Percentiles rank a stretch among this genome's conserved stretches.
Evolutionary conservation across 2,329 filamentous ascomycete species (phyloP).

Genomic region (Gnomoniopsis sp.): DNA sequence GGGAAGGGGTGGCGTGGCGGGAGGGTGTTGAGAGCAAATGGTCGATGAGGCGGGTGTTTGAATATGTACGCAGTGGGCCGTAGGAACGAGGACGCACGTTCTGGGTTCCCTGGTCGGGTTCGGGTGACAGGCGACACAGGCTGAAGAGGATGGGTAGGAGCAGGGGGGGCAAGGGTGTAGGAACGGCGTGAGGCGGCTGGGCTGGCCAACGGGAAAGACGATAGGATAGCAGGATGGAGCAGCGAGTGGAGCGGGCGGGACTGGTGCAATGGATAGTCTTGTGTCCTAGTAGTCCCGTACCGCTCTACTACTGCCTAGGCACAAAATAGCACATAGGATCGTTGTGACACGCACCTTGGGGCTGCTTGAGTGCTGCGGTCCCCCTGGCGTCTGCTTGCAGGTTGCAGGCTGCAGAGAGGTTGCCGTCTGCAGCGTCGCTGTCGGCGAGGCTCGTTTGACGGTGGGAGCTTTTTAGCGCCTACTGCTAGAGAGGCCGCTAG

Average conservation of each 20-base stretch:
- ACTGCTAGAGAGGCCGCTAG: no score
- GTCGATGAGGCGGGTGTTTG: slow-evolving; percentile 15
- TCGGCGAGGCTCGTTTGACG: no score
- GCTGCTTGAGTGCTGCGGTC: no score
- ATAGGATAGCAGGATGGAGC: not conserved
- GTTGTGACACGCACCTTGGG: not conserved
- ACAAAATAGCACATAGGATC: not conserved
- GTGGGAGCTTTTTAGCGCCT: no score
- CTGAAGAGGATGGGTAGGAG: slow-evolving; percentile 7
- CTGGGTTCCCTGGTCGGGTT: slow-evolving; percentile 16
- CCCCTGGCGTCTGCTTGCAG: no score
- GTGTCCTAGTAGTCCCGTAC: not conserved
- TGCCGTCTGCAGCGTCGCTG: no score
- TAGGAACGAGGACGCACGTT: slow-evolving; percentile 11
- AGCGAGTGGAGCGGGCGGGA: not conserved
- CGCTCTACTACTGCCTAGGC: not conserved
- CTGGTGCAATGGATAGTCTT: not conserved
- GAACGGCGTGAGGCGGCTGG: slow-evolving; percentile 6
- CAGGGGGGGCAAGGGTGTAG: not conserved
- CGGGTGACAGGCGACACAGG: not conserved
- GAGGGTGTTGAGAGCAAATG: slow-evolving; percentile 5
- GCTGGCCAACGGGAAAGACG: slow-evolving; percentile 4
- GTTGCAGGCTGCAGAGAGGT: no score
- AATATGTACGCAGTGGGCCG: slow-evolving; percentile 13
- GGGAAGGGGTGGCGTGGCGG: slow-evolving; percentile 3